Evolutionary conservation across 225 moss, liverwort and hornwort species (phyloP).

Genomic region (Sphagnum tenellum): DNA sequence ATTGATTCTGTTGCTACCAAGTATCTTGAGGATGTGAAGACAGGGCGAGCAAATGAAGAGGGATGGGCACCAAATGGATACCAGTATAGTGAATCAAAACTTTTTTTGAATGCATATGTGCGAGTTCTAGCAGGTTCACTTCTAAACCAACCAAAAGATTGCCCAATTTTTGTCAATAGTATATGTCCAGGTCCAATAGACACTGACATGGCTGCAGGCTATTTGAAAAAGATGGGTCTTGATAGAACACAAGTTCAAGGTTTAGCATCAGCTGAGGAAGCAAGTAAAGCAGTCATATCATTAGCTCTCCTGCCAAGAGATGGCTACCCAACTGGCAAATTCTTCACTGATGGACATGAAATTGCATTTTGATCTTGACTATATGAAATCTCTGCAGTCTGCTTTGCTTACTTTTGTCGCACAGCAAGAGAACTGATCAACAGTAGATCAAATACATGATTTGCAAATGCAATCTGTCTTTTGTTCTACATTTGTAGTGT

Average conservation of each 20-base stretch:
- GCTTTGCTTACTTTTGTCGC: no score
- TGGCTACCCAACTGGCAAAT: conserved; percentile 33
- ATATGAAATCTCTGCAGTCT: no score
- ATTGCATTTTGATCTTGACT: no score
- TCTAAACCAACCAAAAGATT: no score
- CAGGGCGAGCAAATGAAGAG: conserved; percentile 12
- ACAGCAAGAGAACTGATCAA: no score
- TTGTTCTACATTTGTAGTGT: conserved; percentile 9
- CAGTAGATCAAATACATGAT: conserved; percentile 68
- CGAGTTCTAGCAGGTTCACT: conserved; percentile 18
- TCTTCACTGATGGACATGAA: no score
- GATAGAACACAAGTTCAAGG: conserved; percentile 3
- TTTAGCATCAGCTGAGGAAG: conserved; percentile 5
- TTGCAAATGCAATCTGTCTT: conserved; percentile 86
- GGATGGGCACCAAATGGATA: conserved; percentile 18
- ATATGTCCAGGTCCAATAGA: conserved; percentile 17
- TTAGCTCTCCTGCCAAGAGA: conserved; percentile 62
- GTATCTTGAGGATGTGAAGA: conserved; percentile 26
- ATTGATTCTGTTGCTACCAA: conserved; percentile 27
- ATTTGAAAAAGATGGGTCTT: conserved; percentile 16
- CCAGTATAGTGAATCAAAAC: conserved; percentile 35
- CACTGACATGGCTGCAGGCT: conserved; percentile 18
- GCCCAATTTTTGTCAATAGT: no score
- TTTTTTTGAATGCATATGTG: conserved; percentile 22
- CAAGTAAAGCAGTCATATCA: conserved; percentile 41